A percentile compares a stretch with the other conserved stretches of the same genome.
Evolutionary conservation across 108 stramenopile species (phyloP).

Genomic region (Schizochytrium sp.): DNA sequence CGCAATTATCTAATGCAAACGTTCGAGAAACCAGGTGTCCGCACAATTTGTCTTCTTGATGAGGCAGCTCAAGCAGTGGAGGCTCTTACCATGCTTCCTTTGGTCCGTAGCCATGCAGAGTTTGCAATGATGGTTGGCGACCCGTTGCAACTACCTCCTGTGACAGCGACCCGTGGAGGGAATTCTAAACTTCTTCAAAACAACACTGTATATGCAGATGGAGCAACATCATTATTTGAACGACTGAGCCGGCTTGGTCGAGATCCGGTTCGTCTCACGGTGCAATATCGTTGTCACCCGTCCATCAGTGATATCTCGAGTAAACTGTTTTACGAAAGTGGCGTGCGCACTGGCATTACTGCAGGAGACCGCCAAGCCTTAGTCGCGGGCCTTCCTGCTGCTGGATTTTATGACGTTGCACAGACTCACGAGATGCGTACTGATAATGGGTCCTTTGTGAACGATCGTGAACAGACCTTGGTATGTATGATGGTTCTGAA

Average conservation of each 20-base stretch:
- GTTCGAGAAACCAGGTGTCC: slow-evolving; percentile 30
- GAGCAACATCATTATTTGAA: slow-evolving; percentile 7
- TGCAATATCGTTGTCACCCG: slow-evolving; percentile 54
- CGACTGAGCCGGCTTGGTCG: background rate
- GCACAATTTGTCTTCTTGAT: slow-evolving; percentile 41
- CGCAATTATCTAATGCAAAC: background rate
- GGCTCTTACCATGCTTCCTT: slow-evolving; percentile 55
- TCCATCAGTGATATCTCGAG: background rate
- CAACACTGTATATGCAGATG: background rate
- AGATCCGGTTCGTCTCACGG: background rate
- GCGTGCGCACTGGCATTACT: background rate
- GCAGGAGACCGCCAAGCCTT: background rate
- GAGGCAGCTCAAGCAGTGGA: slow-evolving; percentile 54
- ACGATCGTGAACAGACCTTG: background rate
- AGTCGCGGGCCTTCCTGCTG: background rate
- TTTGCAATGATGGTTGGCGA: slow-evolving; percentile 40
- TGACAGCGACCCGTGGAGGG: background rate
- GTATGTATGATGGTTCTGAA: slow-evolving; percentile 4
- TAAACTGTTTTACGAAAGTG: slow-evolving; percentile 28
- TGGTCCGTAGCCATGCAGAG: background rate
- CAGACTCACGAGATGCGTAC: background rate
- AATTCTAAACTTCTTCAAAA: background rate
- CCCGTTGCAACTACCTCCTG: slow-evolving; percentile 39
- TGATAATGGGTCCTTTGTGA: background rate
- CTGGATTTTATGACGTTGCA: slow-evolving; percentile 32